phyloP scores from a whole-genome alignment of 1,284 basidiomycete genomes.

The Cutaneotrichosporon mucoides region DNA sequence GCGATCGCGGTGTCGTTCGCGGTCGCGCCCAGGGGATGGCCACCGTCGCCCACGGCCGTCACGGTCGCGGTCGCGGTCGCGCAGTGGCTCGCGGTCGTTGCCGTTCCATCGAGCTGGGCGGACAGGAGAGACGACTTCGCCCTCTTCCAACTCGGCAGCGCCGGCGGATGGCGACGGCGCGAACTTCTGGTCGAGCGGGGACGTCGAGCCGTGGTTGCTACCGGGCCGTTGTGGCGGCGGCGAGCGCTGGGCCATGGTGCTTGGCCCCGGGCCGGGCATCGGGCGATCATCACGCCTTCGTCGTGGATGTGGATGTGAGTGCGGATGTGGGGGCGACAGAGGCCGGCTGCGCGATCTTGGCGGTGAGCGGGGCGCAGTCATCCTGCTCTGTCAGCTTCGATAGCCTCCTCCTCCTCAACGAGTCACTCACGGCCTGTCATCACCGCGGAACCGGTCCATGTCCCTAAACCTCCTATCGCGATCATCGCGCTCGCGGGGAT shows the following conservation, averaged over 20 bases:
- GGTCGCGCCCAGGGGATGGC: constrained; percentile 7
- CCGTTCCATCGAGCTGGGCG: constrained; percentile 14
- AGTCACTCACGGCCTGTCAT: neutral
- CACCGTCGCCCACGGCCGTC: neutral
- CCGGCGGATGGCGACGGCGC: neutral
- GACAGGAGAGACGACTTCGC: constrained; percentile 42
- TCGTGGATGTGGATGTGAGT: no score
- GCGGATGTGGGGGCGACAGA: neutral
- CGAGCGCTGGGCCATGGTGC: constrained; percentile 13
- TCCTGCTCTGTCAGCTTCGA: neutral
- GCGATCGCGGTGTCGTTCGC: constrained; percentile 22
- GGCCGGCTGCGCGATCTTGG: neutral
- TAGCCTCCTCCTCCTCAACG: neutral
- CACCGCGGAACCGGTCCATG: constrained; percentile 3
- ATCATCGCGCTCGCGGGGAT: constrained; percentile 11
- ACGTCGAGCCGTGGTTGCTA: constrained; percentile 12
- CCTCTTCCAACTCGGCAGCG: constrained; percentile 38
- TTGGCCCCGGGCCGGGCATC: constrained; percentile 15
- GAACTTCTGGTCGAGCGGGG: neutral
- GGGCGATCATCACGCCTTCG: constrained; percentile 7
- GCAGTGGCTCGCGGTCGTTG: constrained; percentile 7
- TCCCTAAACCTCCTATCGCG: constrained; percentile 12
- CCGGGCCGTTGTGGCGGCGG: constrained; percentile 13
- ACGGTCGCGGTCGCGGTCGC: constrained; percentile 16
- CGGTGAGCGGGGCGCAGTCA: constrained; percentile 4